Evolutionary conservation across 306 rosid species (phyloP).

Genomic region (Vigna mungo): DNA sequence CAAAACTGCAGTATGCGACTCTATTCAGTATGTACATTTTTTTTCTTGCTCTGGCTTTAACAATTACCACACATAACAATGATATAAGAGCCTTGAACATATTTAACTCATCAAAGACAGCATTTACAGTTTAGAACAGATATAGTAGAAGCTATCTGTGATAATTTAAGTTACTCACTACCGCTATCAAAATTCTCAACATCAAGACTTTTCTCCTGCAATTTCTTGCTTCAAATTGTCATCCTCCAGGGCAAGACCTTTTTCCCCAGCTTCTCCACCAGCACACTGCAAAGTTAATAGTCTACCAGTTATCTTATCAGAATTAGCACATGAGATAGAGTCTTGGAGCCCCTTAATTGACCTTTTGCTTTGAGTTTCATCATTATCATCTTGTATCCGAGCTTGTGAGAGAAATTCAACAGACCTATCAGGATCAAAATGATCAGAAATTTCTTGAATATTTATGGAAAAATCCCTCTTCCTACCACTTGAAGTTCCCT

Average conservation of each 20-base stretch:
- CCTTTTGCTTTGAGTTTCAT: conserved; percentile 48
- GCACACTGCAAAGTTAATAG: conserved; percentile 42
- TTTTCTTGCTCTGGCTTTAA: conserved; percentile 33
- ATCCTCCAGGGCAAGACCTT: conserved; percentile 37
- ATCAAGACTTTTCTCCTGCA: conserved; percentile 6
- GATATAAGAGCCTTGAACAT: conserved; percentile 39
- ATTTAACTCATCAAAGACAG: conserved; percentile 46
- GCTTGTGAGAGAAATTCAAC: conserved; percentile 46
- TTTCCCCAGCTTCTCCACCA: conserved; percentile 45
- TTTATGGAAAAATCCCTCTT: conserved; percentile 61
- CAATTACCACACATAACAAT: conserved; percentile 22
- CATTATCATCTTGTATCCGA: conserved; percentile 54
- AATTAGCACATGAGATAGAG: conserved; percentile 52
- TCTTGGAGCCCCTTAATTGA: conserved; percentile 50
- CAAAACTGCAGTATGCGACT: conserved; percentile 33
- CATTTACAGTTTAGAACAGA: conserved; percentile 39
- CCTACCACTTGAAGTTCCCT: conserved; percentile 50
- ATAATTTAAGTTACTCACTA: conserved; percentile 34
- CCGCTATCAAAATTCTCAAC: conserved; percentile 42
- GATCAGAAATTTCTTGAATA: conserved; percentile 53
- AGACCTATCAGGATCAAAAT: conserved; percentile 52
- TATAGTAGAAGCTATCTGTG: conserved; percentile 31
- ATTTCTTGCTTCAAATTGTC: conserved; percentile 50
- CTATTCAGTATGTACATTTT: conserved; percentile 50
- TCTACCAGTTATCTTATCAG: conserved; percentile 45